A percentile compares a stretch with the other conserved stretches of the same genome.
Conservation (phyloP, 768 basidiomycete species). For the Filobasidium floriforme region DNA sequence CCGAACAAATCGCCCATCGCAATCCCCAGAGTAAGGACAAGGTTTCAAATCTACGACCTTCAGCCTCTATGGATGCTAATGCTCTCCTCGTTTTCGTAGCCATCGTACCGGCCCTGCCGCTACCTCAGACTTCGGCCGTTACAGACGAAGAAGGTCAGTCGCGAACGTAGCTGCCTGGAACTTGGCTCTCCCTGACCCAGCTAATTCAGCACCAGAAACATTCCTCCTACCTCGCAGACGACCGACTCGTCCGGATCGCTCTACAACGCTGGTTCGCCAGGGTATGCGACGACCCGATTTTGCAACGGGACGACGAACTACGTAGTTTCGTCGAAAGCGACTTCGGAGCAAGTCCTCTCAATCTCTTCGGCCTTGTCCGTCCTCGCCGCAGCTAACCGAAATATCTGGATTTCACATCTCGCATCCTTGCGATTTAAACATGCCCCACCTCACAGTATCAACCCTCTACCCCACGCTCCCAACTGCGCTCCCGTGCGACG, state of each 20-base stretch:
- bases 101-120: conserved; percentile 86
- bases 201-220: background rate
- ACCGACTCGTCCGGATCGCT: conserved; percentile 87
- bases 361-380: background rate
- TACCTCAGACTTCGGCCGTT: conserved; percentile 92
- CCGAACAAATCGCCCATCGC: conserved; percentile 76
- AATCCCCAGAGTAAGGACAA: conserved; percentile 68
- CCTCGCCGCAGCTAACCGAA: background rate
- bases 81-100: conserved; percentile 40
- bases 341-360: conserved; percentile 60
- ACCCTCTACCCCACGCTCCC: conserved; percentile 45
- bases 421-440: background rate
- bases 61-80: background rate
- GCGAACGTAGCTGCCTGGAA: background rate
- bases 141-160: conserved; percentile 76
- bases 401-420: background rate
- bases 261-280: conserved; percentile 89
- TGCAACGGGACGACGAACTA: conserved; percentile 83
- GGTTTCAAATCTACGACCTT: background rate
- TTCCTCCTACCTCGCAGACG: conserved; percentile 52
- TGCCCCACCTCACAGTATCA: conserved; percentile 51
- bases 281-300: conserved; percentile 82
- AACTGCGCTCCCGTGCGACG: conserved; percentile 22
- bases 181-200: background rate
- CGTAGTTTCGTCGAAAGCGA: conserved; percentile 94